Evolutionary conservation across 768 basidiomycete genomes (phyloP), one percentile per base, ranked within the genome.

Genomic region (Mycena polygramma): DNA sequence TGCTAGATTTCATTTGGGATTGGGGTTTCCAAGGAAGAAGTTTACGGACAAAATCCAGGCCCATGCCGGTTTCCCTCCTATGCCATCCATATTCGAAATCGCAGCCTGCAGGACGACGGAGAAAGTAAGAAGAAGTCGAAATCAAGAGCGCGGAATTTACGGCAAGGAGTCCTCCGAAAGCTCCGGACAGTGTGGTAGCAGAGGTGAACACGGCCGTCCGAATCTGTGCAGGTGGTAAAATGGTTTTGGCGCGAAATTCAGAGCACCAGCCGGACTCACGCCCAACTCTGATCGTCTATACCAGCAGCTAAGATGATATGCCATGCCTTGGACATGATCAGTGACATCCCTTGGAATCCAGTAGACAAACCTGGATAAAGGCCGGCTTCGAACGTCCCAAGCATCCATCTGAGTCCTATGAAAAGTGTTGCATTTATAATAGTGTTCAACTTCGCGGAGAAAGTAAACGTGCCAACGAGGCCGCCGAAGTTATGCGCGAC

Each of bases 241-340:
- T 19, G 19, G 14, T 46, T 46, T 17, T 46, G 45, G 19, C 30
- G 30, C 30, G 30, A 3, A 6, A 30, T 30, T 30, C 30, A 6
- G 30, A 30, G 45, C 2, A 46, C 17, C 15, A 46, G 17, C 19
- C 7, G 19, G 45, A 68, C 71, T 89, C 39, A 87, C 83, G 19
- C 92, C 93, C 73, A 92, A 85, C 75, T 96, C 94, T 14, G 88
- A 86, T 35, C 92, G 89, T 75, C 89, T 91, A 79, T 95, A 95
- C 93, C 94, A 95, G 74, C 72, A 73, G 48, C 72, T 73, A 6
- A 73, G 69, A 55, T 70, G 54, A 35, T 70, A 73, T n/a, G 72
- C 72, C 60, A 73, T 65, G 37, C 72, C 72, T 69, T 10, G 11
- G 7, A 11, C 17, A 55, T 4, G 55, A 14, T 63, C 5, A 63